A percentile compares a stretch with the other conserved stretches of the same genome.
Conservation (phyloP, 192 early-diverging fungal genomes). For the Phlyctochytrium arcticum region DNA sequence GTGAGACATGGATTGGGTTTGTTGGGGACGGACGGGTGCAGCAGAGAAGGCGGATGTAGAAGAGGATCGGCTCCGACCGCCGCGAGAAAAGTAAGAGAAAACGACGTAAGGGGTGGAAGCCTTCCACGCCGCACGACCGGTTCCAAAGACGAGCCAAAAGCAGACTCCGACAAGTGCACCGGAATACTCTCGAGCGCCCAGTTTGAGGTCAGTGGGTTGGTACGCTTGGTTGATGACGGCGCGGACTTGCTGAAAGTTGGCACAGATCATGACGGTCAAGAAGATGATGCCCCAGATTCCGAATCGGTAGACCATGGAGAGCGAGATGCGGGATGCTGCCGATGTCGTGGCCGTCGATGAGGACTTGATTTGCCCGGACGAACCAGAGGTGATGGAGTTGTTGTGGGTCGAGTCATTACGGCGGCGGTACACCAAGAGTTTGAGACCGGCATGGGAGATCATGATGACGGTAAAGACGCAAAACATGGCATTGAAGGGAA, state of each 20-base stretch:
- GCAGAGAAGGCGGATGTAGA: too few species aligned
- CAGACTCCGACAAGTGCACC: conserved; percentile 15
- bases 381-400: background rate
- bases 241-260: conserved; percentile 3
- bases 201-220: background rate
- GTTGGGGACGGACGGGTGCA: too few species aligned
- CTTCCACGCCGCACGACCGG: conserved; percentile 15
- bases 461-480: background rate
- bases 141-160: conserved; percentile 16
- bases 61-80: too few species aligned
- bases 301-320: conserved; percentile 16
- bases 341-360: background rate
- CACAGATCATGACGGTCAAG: background rate
- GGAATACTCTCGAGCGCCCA: conserved; percentile 13
- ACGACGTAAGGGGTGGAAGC: conserved; percentile 12
- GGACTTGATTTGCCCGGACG: background rate
- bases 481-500: conserved; percentile 10
- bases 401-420: background rate
- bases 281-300: conserved; percentile 14
- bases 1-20: too few species aligned
- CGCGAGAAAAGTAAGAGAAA: too few species aligned
- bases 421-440: conserved; percentile 4
- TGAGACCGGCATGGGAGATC: conserved; percentile 10
- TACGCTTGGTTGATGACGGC: conserved; percentile 1
- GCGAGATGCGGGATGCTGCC: background rate